Conservation (phyloP, 306 rosid species). For the Acacia acuminata region DNA sequence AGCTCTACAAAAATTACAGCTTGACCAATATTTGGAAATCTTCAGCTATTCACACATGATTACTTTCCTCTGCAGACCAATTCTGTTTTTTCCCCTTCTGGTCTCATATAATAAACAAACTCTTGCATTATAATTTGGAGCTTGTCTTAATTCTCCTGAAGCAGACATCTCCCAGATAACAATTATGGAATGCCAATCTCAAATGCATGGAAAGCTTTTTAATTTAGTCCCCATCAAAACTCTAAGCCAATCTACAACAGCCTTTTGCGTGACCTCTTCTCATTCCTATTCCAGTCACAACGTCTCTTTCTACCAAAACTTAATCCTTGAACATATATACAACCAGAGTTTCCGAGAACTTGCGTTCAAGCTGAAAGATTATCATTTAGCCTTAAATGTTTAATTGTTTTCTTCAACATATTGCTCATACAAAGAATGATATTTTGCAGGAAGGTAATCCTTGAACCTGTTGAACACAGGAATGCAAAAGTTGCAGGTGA, state of each 20-base stretch:
- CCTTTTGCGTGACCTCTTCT: constrained; percentile 1
- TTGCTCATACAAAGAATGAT: constrained; percentile 77
- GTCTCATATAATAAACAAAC: background rate
- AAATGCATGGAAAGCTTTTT: background rate
- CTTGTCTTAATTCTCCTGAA: background rate
- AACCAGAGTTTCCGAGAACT: constrained; percentile 29
- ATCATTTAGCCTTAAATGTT: constrained; percentile 2
- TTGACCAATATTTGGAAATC: background rate
- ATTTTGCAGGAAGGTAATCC: constrained; percentile 79
- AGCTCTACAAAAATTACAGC: background rate
- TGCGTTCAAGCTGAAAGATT: constrained; percentile 28
- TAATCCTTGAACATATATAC: constrained; percentile 16
- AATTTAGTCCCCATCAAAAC: background rate
- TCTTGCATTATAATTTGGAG: constrained; percentile 9
- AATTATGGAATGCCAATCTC: constrained; percentile 6
- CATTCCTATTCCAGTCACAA: constrained; percentile 22
- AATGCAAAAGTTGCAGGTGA: background rate
- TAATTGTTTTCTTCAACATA: constrained; percentile 43
- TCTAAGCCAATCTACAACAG: background rate
- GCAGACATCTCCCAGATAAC: background rate
- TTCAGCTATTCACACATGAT: background rate
- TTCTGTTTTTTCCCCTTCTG: background rate
- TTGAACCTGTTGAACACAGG: constrained; percentile 69
- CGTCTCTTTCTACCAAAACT: constrained; percentile 1
- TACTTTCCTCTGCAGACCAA: background rate